Conservation (phyloP, 78 protist species). For the Dictyostelium firmibasis region DNA sequence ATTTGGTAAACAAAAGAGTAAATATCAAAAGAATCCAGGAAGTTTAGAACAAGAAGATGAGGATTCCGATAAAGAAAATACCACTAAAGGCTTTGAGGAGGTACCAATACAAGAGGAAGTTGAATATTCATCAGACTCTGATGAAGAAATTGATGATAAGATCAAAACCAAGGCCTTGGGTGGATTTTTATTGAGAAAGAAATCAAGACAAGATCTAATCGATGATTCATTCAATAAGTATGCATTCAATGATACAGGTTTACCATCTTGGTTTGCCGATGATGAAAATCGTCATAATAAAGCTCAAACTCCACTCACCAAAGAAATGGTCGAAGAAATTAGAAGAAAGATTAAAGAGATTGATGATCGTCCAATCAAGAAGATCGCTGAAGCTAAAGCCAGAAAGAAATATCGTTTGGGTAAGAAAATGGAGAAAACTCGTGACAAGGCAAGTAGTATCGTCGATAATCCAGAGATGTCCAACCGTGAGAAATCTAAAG, state of each 20-base stretch:
- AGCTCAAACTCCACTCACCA: slow-evolving; percentile 88
- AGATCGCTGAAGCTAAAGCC: slow-evolving; percentile 96
- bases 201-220: slow-evolving; percentile 63
- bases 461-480: slow-evolving; percentile 77
- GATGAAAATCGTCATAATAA: slow-evolving; percentile 83
- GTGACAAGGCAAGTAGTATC: slow-evolving; percentile 51
- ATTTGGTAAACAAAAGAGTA: background rate
- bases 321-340: slow-evolving; percentile 83
- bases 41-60: background rate
- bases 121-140: slow-evolving; percentile 37
- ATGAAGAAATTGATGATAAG: slow-evolving; percentile 16
- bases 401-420: slow-evolving; percentile 78
- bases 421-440: slow-evolving; percentile 72
- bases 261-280: slow-evolving; percentile 92
- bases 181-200: slow-evolving; percentile 69
- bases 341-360: slow-evolving; percentile 82
- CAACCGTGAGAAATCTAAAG: slow-evolving; percentile 60
- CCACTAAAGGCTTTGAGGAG: slow-evolving; percentile 1
- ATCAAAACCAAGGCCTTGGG: slow-evolving; percentile 87
- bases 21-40: slow-evolving; percentile 40
- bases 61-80: background rate
- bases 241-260: slow-evolving; percentile 80
- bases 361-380: slow-evolving; percentile 92
- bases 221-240: slow-evolving; percentile 91
- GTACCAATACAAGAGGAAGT: slow-evolving; percentile 63